These are phyloP conservation scores for Glycine tomentella DNA, from an alignment of 306 rosid genomes.

Conservation along the genomic window DNA sequence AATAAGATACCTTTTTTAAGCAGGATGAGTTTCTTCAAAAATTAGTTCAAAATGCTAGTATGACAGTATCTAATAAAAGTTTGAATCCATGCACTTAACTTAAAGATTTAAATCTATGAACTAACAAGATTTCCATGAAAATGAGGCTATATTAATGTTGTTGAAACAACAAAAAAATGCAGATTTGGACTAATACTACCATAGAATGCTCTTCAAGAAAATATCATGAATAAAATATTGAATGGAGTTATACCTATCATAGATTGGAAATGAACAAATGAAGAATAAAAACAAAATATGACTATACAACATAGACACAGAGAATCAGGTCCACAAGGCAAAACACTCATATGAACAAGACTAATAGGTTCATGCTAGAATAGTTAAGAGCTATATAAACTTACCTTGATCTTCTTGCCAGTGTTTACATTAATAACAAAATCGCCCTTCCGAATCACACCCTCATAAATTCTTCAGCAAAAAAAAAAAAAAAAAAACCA, in stretches of 20 bases:
- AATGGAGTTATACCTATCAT: background rate
- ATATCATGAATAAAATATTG: background rate
- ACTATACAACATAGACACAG: slow-evolving; percentile 12
- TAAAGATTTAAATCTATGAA: background rate
- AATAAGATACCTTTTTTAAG: background rate
- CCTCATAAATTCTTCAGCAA: slow-evolving; percentile 83
- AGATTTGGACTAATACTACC: background rate
- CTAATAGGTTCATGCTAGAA: slow-evolving; percentile 21
- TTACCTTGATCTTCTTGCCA: slow-evolving; percentile 92
- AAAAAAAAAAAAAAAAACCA: background rate
- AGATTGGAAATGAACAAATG: background rate
- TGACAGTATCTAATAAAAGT: background rate
- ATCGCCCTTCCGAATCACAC: slow-evolving; percentile 93
- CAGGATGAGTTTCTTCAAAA: slow-evolving; percentile 24
- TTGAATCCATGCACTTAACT: too few species aligned
- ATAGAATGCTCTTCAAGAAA: background rate
- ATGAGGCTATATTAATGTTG: background rate
- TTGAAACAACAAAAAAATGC: background rate
- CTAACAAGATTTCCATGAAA: background rate
- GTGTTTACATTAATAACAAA: slow-evolving; percentile 85
- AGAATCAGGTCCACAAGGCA: slow-evolving; percentile 17
- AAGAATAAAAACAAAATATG: background rate
- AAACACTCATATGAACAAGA: background rate
- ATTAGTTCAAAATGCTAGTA: background rate
- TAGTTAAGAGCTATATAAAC: slow-evolving; percentile 32